A percentile compares a stretch with the other conserved stretches of the same genome.
These are phyloP conservation scores for Leccinellum rugosiceps DNA, from an alignment of 768 basidiomycete genomes.

Conservation along the genomic window DNA sequence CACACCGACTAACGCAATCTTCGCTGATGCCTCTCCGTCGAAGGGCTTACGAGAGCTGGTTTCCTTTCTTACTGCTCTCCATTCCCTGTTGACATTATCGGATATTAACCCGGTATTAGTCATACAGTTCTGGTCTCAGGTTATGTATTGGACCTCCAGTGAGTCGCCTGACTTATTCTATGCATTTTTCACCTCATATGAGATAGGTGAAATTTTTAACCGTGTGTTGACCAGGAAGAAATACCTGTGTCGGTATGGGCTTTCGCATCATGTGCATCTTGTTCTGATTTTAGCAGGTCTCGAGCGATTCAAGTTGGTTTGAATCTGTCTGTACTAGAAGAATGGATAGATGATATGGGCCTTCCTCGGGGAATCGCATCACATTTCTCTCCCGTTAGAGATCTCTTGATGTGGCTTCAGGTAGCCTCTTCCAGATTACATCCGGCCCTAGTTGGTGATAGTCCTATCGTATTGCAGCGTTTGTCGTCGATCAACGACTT, in stretches of 20 bases:
- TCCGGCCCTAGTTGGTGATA: not conserved
- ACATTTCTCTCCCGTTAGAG: slow-evolving; percentile 82
- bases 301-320: slow-evolving; percentile 86
- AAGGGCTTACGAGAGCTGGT: slow-evolving; percentile 58
- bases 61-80: slow-evolving; percentile 78
- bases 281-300: slow-evolving; percentile 41
- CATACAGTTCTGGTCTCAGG: slow-evolving; percentile 92
- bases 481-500: slow-evolving; percentile 87
- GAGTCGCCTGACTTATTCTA: slow-evolving; percentile 32
- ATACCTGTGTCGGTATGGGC: slow-evolving; percentile 78
- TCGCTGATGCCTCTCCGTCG: slow-evolving; percentile 42
- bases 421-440: slow-evolving; percentile 34
- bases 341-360: slow-evolving; percentile 83
- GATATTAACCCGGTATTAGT: slow-evolving; percentile 88
- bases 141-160: slow-evolving; percentile 99
- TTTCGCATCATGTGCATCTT: not conserved
- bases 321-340: slow-evolving; percentile 83
- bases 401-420: slow-evolving; percentile 85
- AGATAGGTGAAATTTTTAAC: slow-evolving; percentile 78
- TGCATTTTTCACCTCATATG: slow-evolving; percentile 8
- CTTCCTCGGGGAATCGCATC: slow-evolving; percentile 74
- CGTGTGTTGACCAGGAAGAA: slow-evolving; percentile 88
- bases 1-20: slow-evolving; percentile 49
- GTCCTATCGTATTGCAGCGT: slow-evolving; percentile 44
- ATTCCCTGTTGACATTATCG: slow-evolving; percentile 78